A percentile compares a stretch with the other conserved stretches of the same genome.
These are phyloP conservation scores for Aureobasidium sp. DNA, from an alignment of 2,329 filamentous ascomycete genomes.

Conservation along the genomic window DNA sequence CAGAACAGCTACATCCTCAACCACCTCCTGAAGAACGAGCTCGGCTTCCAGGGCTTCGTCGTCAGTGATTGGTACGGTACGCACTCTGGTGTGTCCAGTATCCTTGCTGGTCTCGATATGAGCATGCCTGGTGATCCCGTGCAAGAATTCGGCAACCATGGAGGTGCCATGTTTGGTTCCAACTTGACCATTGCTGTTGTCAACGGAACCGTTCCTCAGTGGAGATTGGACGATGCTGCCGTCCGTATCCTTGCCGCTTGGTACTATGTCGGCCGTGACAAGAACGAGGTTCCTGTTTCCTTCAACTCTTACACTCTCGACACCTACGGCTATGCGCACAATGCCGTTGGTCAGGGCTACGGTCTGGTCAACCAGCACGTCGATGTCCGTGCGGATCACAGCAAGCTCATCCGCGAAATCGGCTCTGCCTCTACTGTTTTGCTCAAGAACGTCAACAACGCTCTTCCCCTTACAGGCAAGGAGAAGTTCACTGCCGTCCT, in stretches of 20 bases:
- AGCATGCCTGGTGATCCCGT: constrained; percentile 51
- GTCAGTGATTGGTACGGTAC: constrained; percentile 62
- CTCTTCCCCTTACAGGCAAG: constrained; percentile 39
- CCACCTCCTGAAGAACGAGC: constrained; percentile 60
- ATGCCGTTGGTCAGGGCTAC: constrained; percentile 51
- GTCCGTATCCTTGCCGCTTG: constrained; percentile 41
- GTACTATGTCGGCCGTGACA: constrained; percentile 46
- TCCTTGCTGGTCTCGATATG: constrained; percentile 58
- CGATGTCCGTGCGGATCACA: constrained; percentile 70
- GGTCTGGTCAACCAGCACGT: constrained; percentile 62
- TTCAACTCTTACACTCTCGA: constrained; percentile 42
- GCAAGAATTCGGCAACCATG: constrained; percentile 20
- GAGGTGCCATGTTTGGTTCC: constrained; percentile 21
- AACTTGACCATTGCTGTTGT: constrained; percentile 25
- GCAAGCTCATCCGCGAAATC: constrained; percentile 59
- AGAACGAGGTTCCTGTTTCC: constrained; percentile 37
- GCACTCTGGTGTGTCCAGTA: constrained; percentile 56
- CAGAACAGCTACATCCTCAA: constrained; percentile 59
- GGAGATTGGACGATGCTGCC: constrained; percentile 38
- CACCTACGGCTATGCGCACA: constrained; percentile 63
- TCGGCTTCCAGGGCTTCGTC: constrained; percentile 61
- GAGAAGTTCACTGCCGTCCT: constrained; percentile 45
- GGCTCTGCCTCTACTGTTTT: constrained; percentile 44
- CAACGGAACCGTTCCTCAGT: constrained; percentile 27
- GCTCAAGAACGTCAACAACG: constrained; percentile 39